A percentile compares a stretch with the other conserved stretches of the same genome.
Conservation (phyloP, 2,329 filamentous ascomycete species). For the Sordariomycetes sp. region DNA sequence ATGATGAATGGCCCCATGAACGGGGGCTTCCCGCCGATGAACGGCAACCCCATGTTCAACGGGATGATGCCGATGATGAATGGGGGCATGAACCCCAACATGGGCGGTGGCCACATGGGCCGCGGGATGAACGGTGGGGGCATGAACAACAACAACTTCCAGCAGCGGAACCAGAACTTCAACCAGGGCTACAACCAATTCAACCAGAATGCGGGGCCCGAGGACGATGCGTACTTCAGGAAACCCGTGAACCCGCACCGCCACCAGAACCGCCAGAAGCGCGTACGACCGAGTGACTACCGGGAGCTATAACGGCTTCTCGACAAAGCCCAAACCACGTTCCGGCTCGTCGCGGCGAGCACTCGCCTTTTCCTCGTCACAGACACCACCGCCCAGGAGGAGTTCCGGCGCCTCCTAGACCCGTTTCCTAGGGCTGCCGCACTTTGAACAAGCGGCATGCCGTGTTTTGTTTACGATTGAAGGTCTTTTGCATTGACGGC, state of each 20-base stretch:
- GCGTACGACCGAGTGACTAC: slow-evolving; percentile 83
- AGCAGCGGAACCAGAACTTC: slow-evolving; percentile 7
- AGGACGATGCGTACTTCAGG: slow-evolving; percentile 83
- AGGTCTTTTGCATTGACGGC: background rate
- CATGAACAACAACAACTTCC: slow-evolving; percentile 9
- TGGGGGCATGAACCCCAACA: slow-evolving; percentile 14
- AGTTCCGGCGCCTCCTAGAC: too few relatives aligned
- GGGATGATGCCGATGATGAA: slow-evolving; percentile 13
- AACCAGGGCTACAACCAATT: slow-evolving; percentile 15
- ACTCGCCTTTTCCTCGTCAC: background rate
- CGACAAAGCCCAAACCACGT: background rate
- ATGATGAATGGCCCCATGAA: slow-evolving; percentile 27
- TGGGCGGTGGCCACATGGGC: slow-evolving; percentile 21
- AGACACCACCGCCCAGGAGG: background rate
- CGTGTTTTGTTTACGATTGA: too few relatives aligned
- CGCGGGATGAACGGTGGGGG: slow-evolving; percentile 18
- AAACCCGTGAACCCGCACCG: slow-evolving; percentile 93
- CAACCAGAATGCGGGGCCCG: slow-evolving; percentile 1
- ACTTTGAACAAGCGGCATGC: too few relatives aligned
- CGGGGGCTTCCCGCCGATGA: slow-evolving; percentile 8
- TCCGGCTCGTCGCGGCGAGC: background rate
- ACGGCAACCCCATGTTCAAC: slow-evolving; percentile 1
- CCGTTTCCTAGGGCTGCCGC: too few relatives aligned
- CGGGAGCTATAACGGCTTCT: slow-evolving; percentile 53
- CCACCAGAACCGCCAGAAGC: slow-evolving; percentile 69